Evolutionary conservation across 805 yeast genomes (phyloP).

Genomic region (Hanseniaspora vineae): DNA sequence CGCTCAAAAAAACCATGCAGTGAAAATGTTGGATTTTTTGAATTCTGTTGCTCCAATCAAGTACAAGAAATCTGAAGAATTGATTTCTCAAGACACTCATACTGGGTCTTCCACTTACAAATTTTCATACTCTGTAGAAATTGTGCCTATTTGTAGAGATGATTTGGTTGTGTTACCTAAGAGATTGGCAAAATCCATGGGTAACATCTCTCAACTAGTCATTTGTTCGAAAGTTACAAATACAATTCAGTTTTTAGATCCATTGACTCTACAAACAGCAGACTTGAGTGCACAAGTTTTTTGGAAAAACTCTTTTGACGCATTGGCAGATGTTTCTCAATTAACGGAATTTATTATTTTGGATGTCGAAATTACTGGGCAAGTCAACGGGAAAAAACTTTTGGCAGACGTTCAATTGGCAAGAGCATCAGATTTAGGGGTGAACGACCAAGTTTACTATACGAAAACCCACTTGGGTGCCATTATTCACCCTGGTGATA

Average conservation of each 20-base stretch:
- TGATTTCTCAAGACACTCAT: constrained; percentile 84
- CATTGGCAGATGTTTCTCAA: constrained; percentile 65
- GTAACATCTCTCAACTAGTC: constrained; percentile 70
- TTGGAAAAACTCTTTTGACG: constrained; percentile 72
- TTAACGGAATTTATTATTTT: constrained; percentile 78
- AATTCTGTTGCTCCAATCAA: constrained; percentile 75
- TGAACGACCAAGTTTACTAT: constrained; percentile 69
- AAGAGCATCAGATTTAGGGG: constrained; percentile 80
- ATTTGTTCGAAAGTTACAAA: constrained; percentile 78
- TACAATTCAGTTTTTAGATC: constrained; percentile 77
- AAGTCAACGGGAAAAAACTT: constrained; percentile 59
- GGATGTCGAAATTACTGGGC: constrained; percentile 89
- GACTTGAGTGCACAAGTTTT: constrained; percentile 59
- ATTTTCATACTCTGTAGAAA: constrained; percentile 84
- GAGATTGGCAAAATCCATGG: constrained; percentile 69
- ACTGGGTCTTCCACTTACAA: constrained; percentile 80
- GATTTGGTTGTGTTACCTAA: constrained; percentile 88
- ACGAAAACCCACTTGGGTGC: constrained; percentile 90
- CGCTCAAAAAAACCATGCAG: constrained; percentile 79
- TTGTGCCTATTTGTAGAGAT: constrained; percentile 94
- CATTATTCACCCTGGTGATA: constrained; percentile 91
- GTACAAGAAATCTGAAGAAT: constrained; percentile 75
- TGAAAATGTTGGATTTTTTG: constrained; percentile 85
- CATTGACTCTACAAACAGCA: constrained; percentile 62
- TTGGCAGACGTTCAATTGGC: constrained; percentile 87